Base-by-base conservation (phyloP, 371 early-diverging fungal species). In the Circinella minor region DNA sequence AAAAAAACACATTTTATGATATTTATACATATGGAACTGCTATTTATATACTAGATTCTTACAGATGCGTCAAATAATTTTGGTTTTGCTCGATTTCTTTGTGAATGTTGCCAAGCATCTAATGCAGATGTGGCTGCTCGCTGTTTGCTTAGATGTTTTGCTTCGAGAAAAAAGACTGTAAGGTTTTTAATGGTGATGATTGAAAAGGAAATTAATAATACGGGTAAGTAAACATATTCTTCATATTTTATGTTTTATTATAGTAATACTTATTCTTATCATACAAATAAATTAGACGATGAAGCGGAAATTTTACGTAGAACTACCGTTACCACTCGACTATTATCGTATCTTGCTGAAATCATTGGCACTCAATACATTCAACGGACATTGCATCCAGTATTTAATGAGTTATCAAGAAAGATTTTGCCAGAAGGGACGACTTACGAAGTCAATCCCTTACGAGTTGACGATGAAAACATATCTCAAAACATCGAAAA, bases 281-380 rank as follows among this genome's bases (percentile, higher is more conserved):
- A 43, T 0, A 43, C 6, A 9, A 43, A 43, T 43, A 9, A 9
- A 43, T 74, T 76, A 66, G 95, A 93, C 63, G 84, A 88, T 51
- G 91, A 94, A 38, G 82, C 94, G 3, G 93, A 94, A 72, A 72
- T 98, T 61, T 96, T 98, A 87, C 88, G 98, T 46, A 85, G 94
- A 61, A 96, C 96, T 75, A 91, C 92, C 63, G 89, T 97, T 74
- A 92, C 96, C 1, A 96, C 95, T 3, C 84, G 93, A 15, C 77
- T 98, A n/a, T 79, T 98, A 63, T 90, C 94, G 0, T 85, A 89
- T 18, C 94, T 89, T 71, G 92, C 93, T 36, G 92, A 92, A 74
- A 76, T 79, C 11, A 81, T 92, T 36, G 96, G 96, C 6, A 79
- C 86, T 4, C 91, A 90, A 18, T 98, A 93, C 66, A 83, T 97